Conservation (phyloP, 2,329 filamentous ascomycete species). For the Botrytis pseudocinerea region DNA sequence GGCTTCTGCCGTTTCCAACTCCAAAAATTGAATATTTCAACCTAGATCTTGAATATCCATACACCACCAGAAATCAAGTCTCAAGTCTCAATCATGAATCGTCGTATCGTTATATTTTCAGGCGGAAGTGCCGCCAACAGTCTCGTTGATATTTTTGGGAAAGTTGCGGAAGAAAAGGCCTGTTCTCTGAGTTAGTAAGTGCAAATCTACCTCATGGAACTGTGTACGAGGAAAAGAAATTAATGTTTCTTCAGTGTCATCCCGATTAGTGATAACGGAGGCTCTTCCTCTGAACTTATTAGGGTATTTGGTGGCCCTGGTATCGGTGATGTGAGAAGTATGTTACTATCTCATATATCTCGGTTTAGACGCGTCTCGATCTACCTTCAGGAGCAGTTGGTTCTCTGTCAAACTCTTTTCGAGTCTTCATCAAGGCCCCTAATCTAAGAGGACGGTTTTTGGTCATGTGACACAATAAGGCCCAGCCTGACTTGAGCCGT, state of each 20-base stretch:
- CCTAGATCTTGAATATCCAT: neutral
- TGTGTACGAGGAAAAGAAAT: neutral
- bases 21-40: neutral
- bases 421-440: neutral
- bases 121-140: slow-evolving; percentile 94
- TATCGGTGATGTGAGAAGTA: slow-evolving; percentile 74
- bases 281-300: slow-evolving; percentile 90
- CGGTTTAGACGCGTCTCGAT: neutral
- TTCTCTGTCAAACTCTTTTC: neutral
- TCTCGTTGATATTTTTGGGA: slow-evolving; percentile 84
- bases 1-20: neutral
- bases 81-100: slow-evolving; percentile 26
- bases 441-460: neutral
- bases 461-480: neutral
- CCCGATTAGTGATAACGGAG: slow-evolving; percentile 94
- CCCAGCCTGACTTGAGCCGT: neutral
- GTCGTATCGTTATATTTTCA: slow-evolving; percentile 74
- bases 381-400: neutral
- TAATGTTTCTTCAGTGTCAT: slow-evolving; percentile 69
- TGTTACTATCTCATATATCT: slow-evolving; percentile 37
- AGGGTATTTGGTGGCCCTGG: slow-evolving; percentile 93
- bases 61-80: neutral
- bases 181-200: slow-evolving; percentile 42
- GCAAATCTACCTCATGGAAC: neutral
- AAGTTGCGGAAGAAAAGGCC: slow-evolving; percentile 45